Evolutionary conservation across 805 yeast genomes (phyloP), one percentile per base, ranked within the genome.

Genomic region (Hanseniaspora hatyaiensis): DNA sequence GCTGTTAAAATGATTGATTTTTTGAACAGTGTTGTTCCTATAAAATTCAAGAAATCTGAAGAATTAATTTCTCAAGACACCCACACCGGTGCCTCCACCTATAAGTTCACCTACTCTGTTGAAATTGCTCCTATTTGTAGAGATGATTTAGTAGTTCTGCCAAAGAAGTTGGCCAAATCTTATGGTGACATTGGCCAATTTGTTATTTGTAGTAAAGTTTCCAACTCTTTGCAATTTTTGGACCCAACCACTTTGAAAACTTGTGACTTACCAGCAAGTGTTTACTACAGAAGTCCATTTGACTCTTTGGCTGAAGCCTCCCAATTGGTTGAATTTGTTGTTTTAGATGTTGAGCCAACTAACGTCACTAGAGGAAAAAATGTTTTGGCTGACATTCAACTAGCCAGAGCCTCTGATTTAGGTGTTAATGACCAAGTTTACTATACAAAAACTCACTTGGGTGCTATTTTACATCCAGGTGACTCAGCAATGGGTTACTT

Each of bases 51-150:
- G 62, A 82, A 77, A 63, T 84, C 96, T 39, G 92, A 85, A 62
- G 96, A 92, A 69, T 76, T 94, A 59, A 80, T 92, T 52, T 81
- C 94, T 51, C 80, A 80, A 51, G 96, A 94, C 70, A 86, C 83
- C 32, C 98, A 92, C 57, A 79, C 95, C 1, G 92, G 96, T 59
- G 71, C 82, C 18, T 77, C 94, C 22, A 75, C 80, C 49, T 92
- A 85, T 68, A 92, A 92, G 68, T 92, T 89, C 62, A 74, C 96
- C 6, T 89, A 73, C 61, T 85, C 96, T 18, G 82, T 89, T 37
- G 99, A 92, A 66, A 79, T 92, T 55, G 95, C 84, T 1, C 98
- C 98, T 16, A 78, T 94, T 36, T 92, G 98, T 74, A 83, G 92
- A 65, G 99, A 92, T 61, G 98, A 94, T 62, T 71, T 92, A 56